A percentile compares a stretch with the other conserved stretches of the same genome.
Evolutionary conservation across 768 basidiomycete genomes (phyloP).

Genomic region (Leucocoprinus sp.): DNA sequence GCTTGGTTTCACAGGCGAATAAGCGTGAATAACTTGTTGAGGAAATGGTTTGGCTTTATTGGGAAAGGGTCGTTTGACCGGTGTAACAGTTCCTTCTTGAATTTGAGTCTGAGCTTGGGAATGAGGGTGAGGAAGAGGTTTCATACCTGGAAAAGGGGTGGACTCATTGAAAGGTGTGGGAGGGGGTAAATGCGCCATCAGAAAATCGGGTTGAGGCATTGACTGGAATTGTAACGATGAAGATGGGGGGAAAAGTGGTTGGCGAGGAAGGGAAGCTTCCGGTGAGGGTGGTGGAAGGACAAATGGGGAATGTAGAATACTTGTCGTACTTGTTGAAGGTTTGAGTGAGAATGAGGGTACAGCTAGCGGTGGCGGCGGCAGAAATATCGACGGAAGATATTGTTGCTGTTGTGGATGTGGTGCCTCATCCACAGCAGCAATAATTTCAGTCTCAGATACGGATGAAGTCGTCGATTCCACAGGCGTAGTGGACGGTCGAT

Average conservation of each 20-base stretch:
- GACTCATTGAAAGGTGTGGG: constrained; percentile 14
- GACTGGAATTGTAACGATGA: constrained; percentile 6
- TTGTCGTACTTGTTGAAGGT: constrained; percentile 35
- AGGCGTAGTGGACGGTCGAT: constrained; percentile 34
- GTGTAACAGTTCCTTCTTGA: background rate
- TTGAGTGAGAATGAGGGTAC: constrained; percentile 21
- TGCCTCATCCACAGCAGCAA: constrained; percentile 4
- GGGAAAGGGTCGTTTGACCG: constrained; percentile 47
- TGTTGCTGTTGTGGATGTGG: too few species aligned
- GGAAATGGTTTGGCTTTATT: constrained; percentile 64
- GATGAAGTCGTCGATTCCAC: constrained; percentile 23
- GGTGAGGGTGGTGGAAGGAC: constrained; percentile 76
- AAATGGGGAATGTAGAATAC: constrained; percentile 57
- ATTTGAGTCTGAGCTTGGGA: too few species aligned
- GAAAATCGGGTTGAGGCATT: constrained; percentile 15
- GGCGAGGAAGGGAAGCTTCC: constrained; percentile 50
- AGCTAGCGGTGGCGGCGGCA: constrained; percentile 23
- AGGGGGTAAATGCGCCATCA: constrained; percentile 9
- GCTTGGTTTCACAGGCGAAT: constrained; percentile 74
- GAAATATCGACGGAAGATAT: too few species aligned
- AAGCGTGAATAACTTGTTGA: constrained; percentile 67
- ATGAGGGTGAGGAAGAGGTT: too few species aligned
- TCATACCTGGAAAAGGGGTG: constrained; percentile 18
- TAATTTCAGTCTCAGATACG: constrained; percentile 35
- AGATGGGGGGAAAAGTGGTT: constrained; percentile 28